phyloP scores from a whole-genome alignment of 2,329 filamentous ascomycete species.

The Colletotrichum viniferum region DNA sequence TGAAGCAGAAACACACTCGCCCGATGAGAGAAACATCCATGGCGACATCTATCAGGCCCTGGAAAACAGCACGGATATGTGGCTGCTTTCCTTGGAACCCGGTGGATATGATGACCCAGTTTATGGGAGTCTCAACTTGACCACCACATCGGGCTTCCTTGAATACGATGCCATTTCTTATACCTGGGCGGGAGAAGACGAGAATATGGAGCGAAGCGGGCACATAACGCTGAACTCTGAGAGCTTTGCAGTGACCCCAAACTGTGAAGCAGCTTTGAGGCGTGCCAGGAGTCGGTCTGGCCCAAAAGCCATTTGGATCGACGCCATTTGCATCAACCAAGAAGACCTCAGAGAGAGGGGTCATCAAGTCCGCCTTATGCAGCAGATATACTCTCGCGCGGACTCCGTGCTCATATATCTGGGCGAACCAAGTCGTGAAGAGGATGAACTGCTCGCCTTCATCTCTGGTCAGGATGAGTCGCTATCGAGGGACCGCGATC shows the following conservation, averaged over 20 bases:
- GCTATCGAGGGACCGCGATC: fast-evolving
- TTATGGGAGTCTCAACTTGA: not conserved
- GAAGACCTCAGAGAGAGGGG: constrained; percentile 17
- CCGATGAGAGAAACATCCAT: fast-evolving
- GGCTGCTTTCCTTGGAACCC: not conserved
- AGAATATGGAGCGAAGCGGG: not conserved
- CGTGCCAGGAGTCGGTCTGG: not conserved
- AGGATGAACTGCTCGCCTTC: not conserved
- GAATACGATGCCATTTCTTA: constrained; percentile 40
- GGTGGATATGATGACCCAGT: not conserved
- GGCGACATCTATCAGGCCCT: not conserved
- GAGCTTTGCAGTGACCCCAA: not conserved
- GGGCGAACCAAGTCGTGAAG: constrained; percentile 23
- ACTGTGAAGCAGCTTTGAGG: not conserved
- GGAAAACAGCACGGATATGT: not conserved
- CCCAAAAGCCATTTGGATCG: constrained; percentile 17
- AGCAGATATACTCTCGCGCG: constrained; percentile 13
- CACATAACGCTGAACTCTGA: not conserved
- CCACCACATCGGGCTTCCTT: not conserved
- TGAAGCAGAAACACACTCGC: fast-evolving
- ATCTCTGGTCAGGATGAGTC: fast-evolving
- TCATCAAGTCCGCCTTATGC: constrained; percentile 22
- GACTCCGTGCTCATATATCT: not conserved
- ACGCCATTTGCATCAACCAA: constrained; percentile 26
- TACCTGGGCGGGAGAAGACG: constrained; percentile 34